Conservation (phyloP, 2,329 filamentous ascomycete species). For the Exophiala aquamarina region DNA sequence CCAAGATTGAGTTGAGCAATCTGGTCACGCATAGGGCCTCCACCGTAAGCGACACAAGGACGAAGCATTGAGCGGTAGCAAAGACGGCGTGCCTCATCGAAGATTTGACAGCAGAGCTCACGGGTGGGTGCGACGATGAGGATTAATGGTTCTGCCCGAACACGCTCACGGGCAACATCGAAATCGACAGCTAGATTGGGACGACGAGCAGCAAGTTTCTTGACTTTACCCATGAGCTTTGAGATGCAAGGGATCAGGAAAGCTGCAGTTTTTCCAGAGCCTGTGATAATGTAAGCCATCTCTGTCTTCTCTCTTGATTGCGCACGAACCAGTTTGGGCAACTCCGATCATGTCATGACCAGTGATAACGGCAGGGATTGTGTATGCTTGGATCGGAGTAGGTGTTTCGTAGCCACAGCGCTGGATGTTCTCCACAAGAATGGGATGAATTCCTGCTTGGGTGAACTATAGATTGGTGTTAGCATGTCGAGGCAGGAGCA, state of each 20-base stretch:
- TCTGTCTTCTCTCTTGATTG: constrained; percentile 14
- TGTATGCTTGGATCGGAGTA: constrained; percentile 85
- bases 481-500: constrained; percentile 8
- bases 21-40: constrained; percentile 70
- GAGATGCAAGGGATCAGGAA: constrained; percentile 88
- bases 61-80: constrained; percentile 95
- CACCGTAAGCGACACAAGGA: constrained; percentile 86
- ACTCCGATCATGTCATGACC: constrained; percentile 83
- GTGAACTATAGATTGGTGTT: constrained; percentile 57
- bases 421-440: constrained; percentile 74
- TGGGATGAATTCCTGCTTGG: constrained; percentile 79
- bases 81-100: constrained; percentile 87
- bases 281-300: constrained; percentile 46
- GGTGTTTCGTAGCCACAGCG: constrained; percentile 70
- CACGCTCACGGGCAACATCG: constrained; percentile 49
- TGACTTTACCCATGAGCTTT: constrained; percentile 92
- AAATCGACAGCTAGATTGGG: constrained; percentile 62
- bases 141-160: constrained; percentile 82
- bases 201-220: constrained; percentile 76
- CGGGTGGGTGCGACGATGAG: constrained; percentile 83
- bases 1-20: constrained; percentile 73
- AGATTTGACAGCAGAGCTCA: constrained; percentile 91
- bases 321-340: constrained; percentile 76
- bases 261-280: constrained; percentile 93
- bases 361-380: constrained; percentile 73